phyloP scores from a whole-genome alignment of 768 basidiomycete genomes.

The Hydnomerulius pinastri region DNA sequence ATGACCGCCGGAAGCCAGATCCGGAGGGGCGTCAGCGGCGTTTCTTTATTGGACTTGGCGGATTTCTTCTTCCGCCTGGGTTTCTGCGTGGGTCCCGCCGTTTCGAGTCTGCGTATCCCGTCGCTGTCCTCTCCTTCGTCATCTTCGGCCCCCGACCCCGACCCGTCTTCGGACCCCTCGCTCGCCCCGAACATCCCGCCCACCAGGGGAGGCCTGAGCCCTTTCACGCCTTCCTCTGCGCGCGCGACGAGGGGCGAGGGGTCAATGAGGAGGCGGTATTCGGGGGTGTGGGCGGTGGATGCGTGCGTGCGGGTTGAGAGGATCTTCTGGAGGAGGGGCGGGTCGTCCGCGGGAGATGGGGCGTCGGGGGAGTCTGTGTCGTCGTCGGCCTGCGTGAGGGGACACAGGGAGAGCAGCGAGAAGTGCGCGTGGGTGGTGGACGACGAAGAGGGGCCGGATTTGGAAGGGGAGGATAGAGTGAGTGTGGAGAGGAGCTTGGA shows the following conservation, averaged over 20 bases:
- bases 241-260: conserved; percentile 67
- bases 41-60: conserved; percentile 27
- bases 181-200: conserved; percentile 39
- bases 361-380: no score
- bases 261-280: conserved; percentile 80
- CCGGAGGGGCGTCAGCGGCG: conserved; percentile 55
- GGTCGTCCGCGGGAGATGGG: no score
- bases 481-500: conserved; percentile 17
- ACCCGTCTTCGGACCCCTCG: conserved; percentile 57
- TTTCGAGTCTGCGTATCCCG: no score
- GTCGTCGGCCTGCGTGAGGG: no score
- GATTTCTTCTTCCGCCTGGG: conserved; percentile 18
- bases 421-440: no score
- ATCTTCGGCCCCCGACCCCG: conserved; percentile 49
- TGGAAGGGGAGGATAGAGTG: conserved; percentile 18
- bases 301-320: conserved; percentile 65
- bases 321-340: conserved; percentile 62
- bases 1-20: conserved; percentile 87
- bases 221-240: conserved; percentile 66
- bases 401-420: no score
- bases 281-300: conserved; percentile 68
- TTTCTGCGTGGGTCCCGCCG: conserved; percentile 22
- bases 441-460: conserved; percentile 29
- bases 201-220: conserved; percentile 49
- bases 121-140: conserved; percentile 47